Base-by-base conservation (phyloP, 495 filamentous ascomycete genomes). In the Podospora sp. region DNA sequence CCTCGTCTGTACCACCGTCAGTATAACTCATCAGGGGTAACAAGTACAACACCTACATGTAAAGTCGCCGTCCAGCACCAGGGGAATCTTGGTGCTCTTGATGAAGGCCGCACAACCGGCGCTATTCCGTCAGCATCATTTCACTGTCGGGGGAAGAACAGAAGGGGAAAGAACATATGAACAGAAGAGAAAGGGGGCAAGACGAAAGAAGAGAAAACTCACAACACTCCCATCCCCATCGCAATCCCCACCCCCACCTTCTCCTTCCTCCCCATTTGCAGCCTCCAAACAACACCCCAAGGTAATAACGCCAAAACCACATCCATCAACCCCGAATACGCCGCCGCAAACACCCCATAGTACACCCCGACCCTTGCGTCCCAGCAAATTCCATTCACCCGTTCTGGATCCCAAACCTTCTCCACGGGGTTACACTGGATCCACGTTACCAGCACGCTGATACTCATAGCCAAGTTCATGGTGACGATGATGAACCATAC, bases 191-290 rank as follows among this genome's bases (percentile, higher is more conserved):
- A 33, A 33, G 29, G 8, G 29, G 3, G 4, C 3, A 33, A 8
- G 29, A 8, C 29, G 29, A 33, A 33, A 33, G 29, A 33, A 33
- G 29, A 33, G 29, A 33, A 33, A 4, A 69, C 79, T 69, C 50
- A 80, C 78, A 80, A 77, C 16, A 79, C 63, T 6, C 79, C 79
- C 72, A 81, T 76, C 52, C 75, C 77, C 79, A 81, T 81, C 5
- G 75, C 79, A 21, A 79, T 6, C 14, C 65, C 73, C 16, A 81
- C 73, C 6, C 79, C 79, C 52, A 79, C 62, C 70, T 76, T 78
- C 68, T 80, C 79, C 27, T 75, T 75, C 50, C 49, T 73, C 52
- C 69, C 71, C 71, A 81, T 77, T 51, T 75, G 70, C 26, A 77
- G 66, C 7, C 62, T 69, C 71, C 73, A 76, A 1, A 81, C 67